Base-by-base conservation (phyloP, 352 stramenopile genomes). In the Globisporangium abappressorium region DNA sequence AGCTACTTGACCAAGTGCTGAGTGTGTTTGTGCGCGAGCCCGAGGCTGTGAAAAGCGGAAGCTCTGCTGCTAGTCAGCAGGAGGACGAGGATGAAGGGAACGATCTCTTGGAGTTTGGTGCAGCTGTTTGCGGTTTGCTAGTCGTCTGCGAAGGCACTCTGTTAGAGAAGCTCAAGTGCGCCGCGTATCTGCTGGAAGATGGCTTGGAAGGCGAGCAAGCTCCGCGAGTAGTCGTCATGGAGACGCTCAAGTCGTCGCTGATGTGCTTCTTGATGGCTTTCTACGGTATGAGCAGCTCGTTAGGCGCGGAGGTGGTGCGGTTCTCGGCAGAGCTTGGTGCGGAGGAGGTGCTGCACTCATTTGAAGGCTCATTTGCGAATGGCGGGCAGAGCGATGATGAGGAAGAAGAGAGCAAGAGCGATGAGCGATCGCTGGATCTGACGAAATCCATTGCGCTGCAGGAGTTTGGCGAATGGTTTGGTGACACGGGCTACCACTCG, bases 241-340 rank as follows among this genome's bases (percentile, higher is more conserved):
- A 87, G 61, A 91, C 74, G 1, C 78, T 94, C 56, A 86, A 82
- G 71, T 79, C 75, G 8, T 81, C 69, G 60, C 75, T 95, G 26
- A 91, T 79, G 72, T 87, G 80, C 62, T 92, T 92, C 65, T 71
- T 95, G 24, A 93, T 95, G 76, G 78, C 82, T 12, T 92, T 95
- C 57, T 95, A 93, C 69, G 87, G 82, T 33, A 91, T 95, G 73
- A 93, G 84, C 46, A 91, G 80, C 64, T 93, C 85, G 8, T 62
- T 92, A 12, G 91, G 82, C 38, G 79, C 81, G 1, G 87, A 95
- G 22, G 66, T 93, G 15, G 83, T 87, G 2, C 85, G 87, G 2
- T 89, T 84, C 54, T 95, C 85, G 0, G 84, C 87, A 0, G 78
- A 93, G 24, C 66, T 91, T 0, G 87, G 87, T 28, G 84, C 85